Evolutionary conservation across 129 eudicot genomes (phyloP), one percentile per base, ranked within the genome.

Genomic region (Lonicera japonica): DNA sequence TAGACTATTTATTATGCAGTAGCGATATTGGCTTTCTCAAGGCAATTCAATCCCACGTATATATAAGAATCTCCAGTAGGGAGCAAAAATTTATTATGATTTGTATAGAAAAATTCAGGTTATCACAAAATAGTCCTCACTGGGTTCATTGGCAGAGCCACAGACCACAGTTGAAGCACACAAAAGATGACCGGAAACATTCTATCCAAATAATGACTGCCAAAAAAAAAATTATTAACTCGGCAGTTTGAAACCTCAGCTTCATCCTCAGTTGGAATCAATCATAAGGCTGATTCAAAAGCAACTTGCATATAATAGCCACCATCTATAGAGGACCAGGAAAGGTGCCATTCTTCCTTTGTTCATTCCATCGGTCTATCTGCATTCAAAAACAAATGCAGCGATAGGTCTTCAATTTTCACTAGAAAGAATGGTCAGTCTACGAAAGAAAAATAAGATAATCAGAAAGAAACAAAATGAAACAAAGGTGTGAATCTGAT

Each of bases 351-450:
- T 83, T 86, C 76, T 90, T 95, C 72, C 92, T 76, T 65, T 86
- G 97, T 66, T 86, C 95, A 18, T 90, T 86, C 97, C 92, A 90
- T 71, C 89, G 66, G 12, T 86, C 97, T 4, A 90, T 48, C 95
- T 86, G 92, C 80, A 85, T 43, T 4, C 5, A 43, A 43, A 43
- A 43, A 14, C 50, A 43, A 43, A 43, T 8, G 1, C 50, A 43
- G 6, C 16, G 8, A 10, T 43, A 1, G 50, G 16, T 14, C 50
- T 43, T 43, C 16, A 43, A 43, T 43, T 43, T 43, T 43, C 36
- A 38, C 10, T 38, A 38, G 2, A 43, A 43, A 43, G 16, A 10
- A 43, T n/a, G n/a, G n/a, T 1, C 13, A 1, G 3, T 43, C 50
- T 43, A 43, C 13, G 5, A 43, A 8, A 43, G 50, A 43, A 43